A percentile compares a stretch with the other conserved stretches of the same genome.
These are phyloP conservation scores for Agrocybe pediades DNA, from an alignment of 768 basidiomycete species.

Conservation along the genomic window DNA sequence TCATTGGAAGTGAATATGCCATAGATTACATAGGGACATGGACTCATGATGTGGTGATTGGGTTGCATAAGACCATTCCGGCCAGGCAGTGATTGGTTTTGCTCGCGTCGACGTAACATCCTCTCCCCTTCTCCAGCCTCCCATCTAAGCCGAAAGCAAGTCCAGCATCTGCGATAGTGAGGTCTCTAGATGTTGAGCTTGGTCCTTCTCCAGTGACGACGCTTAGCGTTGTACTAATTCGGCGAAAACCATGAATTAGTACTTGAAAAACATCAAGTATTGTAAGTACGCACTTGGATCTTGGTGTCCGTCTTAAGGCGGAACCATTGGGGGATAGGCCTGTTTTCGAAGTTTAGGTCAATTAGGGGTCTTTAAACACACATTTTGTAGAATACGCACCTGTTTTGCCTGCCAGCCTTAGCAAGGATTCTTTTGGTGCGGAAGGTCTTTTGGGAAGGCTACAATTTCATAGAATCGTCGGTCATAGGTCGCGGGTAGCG, in stretches of 20 bases:
- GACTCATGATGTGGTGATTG: constrained; percentile 6
- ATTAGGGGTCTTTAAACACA: too few relatives aligned
- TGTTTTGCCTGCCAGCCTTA: constrained; percentile 95
- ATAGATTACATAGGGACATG: constrained; percentile 14
- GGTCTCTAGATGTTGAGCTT: constrained; percentile 89
- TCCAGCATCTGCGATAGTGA: constrained; percentile 5
- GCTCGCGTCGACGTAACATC: constrained; percentile 12
- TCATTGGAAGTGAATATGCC: constrained; percentile 13
- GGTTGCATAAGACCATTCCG: constrained; percentile 13
- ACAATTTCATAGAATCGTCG: constrained; percentile 14
- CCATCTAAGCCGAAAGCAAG: constrained; percentile 16
- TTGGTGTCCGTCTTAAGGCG: constrained; percentile 95
- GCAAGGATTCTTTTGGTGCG: constrained; percentile 96
- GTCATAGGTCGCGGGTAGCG: neutral
- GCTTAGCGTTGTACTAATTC: constrained; percentile 86
- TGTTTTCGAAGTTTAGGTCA: constrained; percentile 27
- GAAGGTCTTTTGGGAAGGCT: constrained; percentile 99
- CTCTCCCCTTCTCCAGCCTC: constrained; percentile 5
- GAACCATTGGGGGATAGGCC: constrained; percentile 99
- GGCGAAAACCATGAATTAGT: neutral
- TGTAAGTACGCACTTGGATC: constrained; percentile 67
- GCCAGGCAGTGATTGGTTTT: constrained; percentile 11
- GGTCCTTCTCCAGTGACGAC: constrained; percentile 99
- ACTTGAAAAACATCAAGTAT: neutral
- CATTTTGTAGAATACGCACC: constrained; percentile 66